Base-by-base conservation (phyloP, 2,329 filamentous ascomycete species). In the Apiospora aurea region DNA sequence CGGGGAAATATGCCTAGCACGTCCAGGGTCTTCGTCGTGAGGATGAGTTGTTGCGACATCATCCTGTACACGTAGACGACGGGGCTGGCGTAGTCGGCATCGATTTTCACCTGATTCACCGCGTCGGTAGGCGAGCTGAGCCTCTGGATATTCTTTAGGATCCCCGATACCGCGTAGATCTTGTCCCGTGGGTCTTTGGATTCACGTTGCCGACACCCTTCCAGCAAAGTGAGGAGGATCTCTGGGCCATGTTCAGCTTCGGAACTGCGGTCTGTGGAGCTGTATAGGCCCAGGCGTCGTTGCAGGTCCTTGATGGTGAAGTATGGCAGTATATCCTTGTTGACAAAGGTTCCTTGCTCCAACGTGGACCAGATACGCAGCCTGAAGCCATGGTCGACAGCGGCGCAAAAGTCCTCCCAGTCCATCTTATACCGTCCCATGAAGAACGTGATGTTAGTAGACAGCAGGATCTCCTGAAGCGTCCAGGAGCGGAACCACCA, bases 401-500 rank as follows among this genome's bases (percentile, higher is more conserved):
- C 73, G 38, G 29, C 16, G 51, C 71, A 70, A n/a, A 74, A 49
- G 10, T 46, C 61, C 10, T 69, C 34, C 72, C 73, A 74, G 18
- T 70, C 70, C 7, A 74, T 71, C 29, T 24, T 69, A 44, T 69
- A 57, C 1, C 29, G 24, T 13, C 73, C 73, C 21, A 51, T 64
- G 24, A 72, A 18, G 18, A 74, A 49, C 1, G 70, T 49, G n/a
- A 70, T 72, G 13, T 69, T 16, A 7, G 51, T 21, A 5, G 73
- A 72, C 13, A 74, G 51, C 7, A 73, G 46, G 38, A 74, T 72
- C 66, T 74, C 73, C 66, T 74, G 73, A 13, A 67, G 34, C 10
- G 73, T 74, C 73, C 73, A 74, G 29, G 72, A 61, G 26, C 73
- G 71, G 21, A 38, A 46, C 73, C 71, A 73, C 73, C 73, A 74